Percentiles rank a stretch among this genome's conserved stretches.
These are phyloP conservation scores for Stentor coeruleus DNA, from an alignment of 73 alveolate genomes.

Conservation along the genomic window DNA sequence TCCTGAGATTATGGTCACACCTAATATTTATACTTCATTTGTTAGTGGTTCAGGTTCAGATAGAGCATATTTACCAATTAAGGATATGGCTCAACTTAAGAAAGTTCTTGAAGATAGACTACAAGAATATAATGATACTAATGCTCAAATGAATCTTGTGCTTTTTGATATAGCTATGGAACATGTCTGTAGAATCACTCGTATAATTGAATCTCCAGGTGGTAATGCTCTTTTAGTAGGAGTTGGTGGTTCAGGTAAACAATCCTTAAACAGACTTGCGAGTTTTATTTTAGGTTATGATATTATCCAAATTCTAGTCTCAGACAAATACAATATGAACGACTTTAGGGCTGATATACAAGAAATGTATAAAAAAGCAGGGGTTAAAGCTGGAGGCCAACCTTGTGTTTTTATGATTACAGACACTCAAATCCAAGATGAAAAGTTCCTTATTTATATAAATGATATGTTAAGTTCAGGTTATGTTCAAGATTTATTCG, in stretches of 20 bases:
- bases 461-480: conserved; percentile 99
- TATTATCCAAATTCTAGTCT: conserved; percentile 88
- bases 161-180: conserved; percentile 98
- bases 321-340: conserved; percentile 86
- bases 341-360: conserved; percentile 93
- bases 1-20: conserved; percentile 72
- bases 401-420: conserved; percentile 95
- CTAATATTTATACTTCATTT: conserved; percentile 78
- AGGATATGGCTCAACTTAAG: conserved; percentile 74
- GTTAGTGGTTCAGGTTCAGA: conserved; percentile 71
- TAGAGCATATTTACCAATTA: conserved; percentile 65
- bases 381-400: conserved; percentile 87
- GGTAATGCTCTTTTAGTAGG: conserved; percentile 99
- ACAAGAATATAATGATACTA: conserved; percentile 90
- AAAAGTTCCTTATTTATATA: conserved; percentile 95
- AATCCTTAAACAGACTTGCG: conserved; percentile 94
- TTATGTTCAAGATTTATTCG: conserved; percentile 90
- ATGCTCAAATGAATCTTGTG: conserved; percentile 97
- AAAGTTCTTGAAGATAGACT: conserved; percentile 91
- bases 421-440: conserved; percentile 97
- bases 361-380: conserved; percentile 96
- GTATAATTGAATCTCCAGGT: conserved; percentile 95
- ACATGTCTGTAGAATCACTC: conserved; percentile 95
- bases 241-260: conserved; percentile 99
- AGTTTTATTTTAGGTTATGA: conserved; percentile 95